Conservation (phyloP, 345 rosid species). For the Syzygium aqueum region DNA sequence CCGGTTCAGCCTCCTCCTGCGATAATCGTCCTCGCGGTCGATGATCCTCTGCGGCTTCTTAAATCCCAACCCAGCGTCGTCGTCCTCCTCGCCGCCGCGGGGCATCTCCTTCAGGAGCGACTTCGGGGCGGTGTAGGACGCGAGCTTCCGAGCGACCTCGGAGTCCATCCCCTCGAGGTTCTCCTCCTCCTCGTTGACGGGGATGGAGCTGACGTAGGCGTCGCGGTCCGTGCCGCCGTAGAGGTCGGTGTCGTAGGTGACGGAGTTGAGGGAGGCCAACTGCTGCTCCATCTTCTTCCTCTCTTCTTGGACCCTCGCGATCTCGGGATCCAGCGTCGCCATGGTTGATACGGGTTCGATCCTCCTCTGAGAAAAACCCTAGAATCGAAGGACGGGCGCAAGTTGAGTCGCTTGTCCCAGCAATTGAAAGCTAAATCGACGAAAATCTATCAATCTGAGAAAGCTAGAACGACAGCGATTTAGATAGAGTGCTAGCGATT, state of each 20-base stretch:
- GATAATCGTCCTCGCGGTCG: conserved; percentile 89
- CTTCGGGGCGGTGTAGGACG: conserved; percentile 92
- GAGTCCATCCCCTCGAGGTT: conserved; percentile 48
- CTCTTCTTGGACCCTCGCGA: conserved; percentile 82
- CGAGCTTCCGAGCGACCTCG: conserved; percentile 64
- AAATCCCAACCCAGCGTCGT: conserved; percentile 44
- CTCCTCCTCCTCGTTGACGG: conserved; percentile 84
- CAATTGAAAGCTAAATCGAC: not conserved
- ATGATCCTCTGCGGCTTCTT: conserved; percentile 61
- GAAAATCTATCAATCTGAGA: not conserved
- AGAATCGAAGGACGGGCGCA: not conserved
- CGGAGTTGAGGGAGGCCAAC: conserved; percentile 58
- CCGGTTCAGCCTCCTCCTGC: conserved; percentile 74
- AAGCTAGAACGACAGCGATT: not conserved
- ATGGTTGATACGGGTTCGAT: not conserved
- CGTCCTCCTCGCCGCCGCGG: conserved; percentile 50
- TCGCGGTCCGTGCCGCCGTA: conserved; percentile 70
- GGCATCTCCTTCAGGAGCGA: conserved; percentile 70
- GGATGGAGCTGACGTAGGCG: conserved; percentile 58
- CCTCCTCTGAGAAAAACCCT: not conserved
- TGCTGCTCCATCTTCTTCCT: conserved; percentile 62
- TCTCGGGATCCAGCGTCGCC: conserved; percentile 55
- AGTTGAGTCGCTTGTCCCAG: not conserved
- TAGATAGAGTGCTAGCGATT: not conserved
- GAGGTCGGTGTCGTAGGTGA: conserved; percentile 70